Percentiles rank a stretch among this genome's conserved stretches.
phyloP scores from a whole-genome alignment of 2,329 filamentous ascomycete species.

The Phyllosticta capitalensis region DNA sequence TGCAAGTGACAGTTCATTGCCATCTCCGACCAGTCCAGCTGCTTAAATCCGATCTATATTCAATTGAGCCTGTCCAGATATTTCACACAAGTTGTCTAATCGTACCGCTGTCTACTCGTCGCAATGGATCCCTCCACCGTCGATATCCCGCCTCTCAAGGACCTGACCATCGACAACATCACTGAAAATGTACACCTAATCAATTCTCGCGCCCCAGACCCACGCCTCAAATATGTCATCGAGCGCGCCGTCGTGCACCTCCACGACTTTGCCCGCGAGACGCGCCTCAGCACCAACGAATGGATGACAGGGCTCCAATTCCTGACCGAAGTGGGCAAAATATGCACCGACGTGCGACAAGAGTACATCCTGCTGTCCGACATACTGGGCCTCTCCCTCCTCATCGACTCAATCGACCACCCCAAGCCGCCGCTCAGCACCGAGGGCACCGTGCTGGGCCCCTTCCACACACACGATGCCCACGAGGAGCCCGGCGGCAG shows the following conservation, averaged over 20 bases:
- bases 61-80: neutral
- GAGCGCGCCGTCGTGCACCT: conserved; percentile 65
- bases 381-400: conserved; percentile 66
- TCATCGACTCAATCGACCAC: conserved; percentile 76
- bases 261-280: conserved; percentile 75
- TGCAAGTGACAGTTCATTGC: neutral
- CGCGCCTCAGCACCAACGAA: conserved; percentile 63
- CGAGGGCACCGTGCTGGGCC: conserved; percentile 71
- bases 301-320: conserved; percentile 69
- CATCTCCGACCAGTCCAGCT: neutral
- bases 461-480: conserved; percentile 76
- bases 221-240: conserved; percentile 61
- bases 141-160: conserved; percentile 48
- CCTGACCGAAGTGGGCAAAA: conserved; percentile 63
- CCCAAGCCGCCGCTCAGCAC: conserved; percentile 62
- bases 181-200: conserved; percentile 66
- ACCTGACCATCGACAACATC: conserved; percentile 71
- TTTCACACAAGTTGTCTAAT: neutral
- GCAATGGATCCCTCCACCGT: conserved; percentile 36
- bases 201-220: conserved; percentile 59
- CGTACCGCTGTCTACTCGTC: neutral
- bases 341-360: conserved; percentile 63
- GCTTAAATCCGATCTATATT: neutral
- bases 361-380: conserved; percentile 80
- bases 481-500: conserved; percentile 47